phyloP scores from a whole-genome alignment of 768 basidiomycete species.

The Naganishia vishniacii region DNA sequence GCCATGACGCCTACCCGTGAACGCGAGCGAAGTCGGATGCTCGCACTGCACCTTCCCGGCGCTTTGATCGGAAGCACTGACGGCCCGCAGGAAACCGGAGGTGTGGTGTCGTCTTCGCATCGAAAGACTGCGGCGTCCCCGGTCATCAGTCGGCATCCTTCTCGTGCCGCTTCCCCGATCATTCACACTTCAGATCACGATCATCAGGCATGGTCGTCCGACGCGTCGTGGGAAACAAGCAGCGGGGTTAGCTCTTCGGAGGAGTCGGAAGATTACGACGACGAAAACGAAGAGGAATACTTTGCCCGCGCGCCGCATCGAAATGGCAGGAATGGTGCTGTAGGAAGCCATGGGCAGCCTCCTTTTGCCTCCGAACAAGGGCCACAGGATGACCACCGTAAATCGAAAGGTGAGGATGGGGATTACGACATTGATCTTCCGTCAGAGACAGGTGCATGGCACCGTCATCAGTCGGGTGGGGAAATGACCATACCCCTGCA shows the following conservation, averaged over 20 bases:
- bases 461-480: conserved; percentile 8
- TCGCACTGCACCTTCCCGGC: neutral
- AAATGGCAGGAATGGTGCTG: too few relatives aligned
- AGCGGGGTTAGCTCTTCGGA: conserved; percentile 4
- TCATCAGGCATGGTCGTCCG: neutral
- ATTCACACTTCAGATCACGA: neutral
- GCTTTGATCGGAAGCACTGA: neutral
- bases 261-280: conserved; percentile 12
- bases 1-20: neutral
- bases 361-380: too few relatives aligned
- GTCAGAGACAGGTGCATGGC: neutral
- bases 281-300: neutral
- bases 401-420: neutral
- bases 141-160: neutral
- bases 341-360: too few relatives aligned
- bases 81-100: neutral
- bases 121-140: neutral
- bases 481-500: conserved; percentile 70
- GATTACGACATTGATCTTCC: neutral
- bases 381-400: too few relatives aligned
- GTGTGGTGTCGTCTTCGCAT: neutral
- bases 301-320: neutral
- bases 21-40: neutral
- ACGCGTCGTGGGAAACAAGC: conserved; percentile 13
- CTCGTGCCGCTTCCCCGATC: conserved; percentile 3